These are phyloP conservation scores for Pythium chondricola DNA, from an alignment of 352 stramenopile species.

Conservation along the genomic window DNA sequence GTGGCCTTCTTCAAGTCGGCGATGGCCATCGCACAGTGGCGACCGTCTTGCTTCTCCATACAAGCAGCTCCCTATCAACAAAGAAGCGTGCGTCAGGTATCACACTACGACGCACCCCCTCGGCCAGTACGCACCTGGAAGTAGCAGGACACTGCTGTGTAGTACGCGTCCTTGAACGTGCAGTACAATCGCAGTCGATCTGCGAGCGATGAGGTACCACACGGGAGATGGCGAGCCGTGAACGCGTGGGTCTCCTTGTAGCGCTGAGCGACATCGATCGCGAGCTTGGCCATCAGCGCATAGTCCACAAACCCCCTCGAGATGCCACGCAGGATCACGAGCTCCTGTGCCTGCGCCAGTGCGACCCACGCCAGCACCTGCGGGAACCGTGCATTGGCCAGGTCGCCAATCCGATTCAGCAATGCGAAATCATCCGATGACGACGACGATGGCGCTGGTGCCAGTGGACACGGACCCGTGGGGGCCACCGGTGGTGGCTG, in stretches of 20 bases:
- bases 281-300: constrained; percentile 59
- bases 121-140: constrained; percentile 51
- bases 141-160: constrained; percentile 45
- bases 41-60: constrained; percentile 46
- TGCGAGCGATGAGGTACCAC: constrained; percentile 27
- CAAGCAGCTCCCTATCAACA: constrained; percentile 26
- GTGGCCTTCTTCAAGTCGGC: constrained; percentile 51
- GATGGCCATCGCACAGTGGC: constrained; percentile 45
- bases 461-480: constrained; percentile 1
- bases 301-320: constrained; percentile 55
- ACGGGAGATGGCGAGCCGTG: constrained; percentile 25
- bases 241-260: constrained; percentile 39
- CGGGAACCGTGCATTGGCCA: constrained; percentile 38
- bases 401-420: constrained; percentile 44
- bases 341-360: constrained; percentile 57
- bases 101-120: too few relatives aligned
- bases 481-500: neutral
- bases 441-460: neutral
- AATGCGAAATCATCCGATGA: constrained; percentile 24
- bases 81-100: neutral
- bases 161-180: constrained; percentile 58
- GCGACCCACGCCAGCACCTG: constrained; percentile 51
- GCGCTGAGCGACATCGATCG: constrained; percentile 43
- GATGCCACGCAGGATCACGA: constrained; percentile 56
- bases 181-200: constrained; percentile 39